Evolutionary conservation across 2,329 filamentous ascomycete genomes (phyloP), one percentile per base, ranked within the genome.

Genomic region (Cladorrhinum sp.): DNA sequence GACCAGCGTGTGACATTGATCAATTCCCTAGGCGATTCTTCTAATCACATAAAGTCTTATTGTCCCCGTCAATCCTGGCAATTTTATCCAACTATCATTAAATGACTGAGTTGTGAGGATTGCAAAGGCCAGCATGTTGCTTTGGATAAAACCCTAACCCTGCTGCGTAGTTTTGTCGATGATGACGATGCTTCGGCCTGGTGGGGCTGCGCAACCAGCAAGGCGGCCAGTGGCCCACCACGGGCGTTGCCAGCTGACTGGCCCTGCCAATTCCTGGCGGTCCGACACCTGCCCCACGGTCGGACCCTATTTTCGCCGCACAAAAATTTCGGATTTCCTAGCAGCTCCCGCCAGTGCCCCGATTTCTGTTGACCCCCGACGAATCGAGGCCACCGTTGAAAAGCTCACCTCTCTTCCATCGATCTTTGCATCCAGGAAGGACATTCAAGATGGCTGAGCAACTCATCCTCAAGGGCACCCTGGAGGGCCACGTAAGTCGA

Each of bases 401-500:
- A 62, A 64, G 66, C 69, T 70, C 72, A 68, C 67, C 41, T 70
- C 20, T 71, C 73, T 72, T 69, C 72, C 76, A 75, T 68, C 68
- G 67, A 77, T 75, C 73, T 73, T 74, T 73, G 70, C 71, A 76
- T 74, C 68, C 68, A 74, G 77, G 75, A 65, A 67, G 68, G 66
- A 67, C 68, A 66, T 61, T 72, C 76, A 79, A 74, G 74, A 95
- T 95, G 91, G 88, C 90, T 85, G 91, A 95, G 86, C 90, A 93
- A 86, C 85, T 95, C 80, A 92, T 96, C 84, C 89, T 95, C 82
- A 93, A 93, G 85, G 92, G 92, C 80, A 95, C 91, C 85, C 91
- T 96, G 80, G 91, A 95, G 89, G 93, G 93, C 88, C 93, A 98
- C 89, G 84, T 86, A 85, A 78, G 84, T 86, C 72, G 62, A 60